These are phyloP conservation scores for Holtermanniella nyarrowii DNA, from an alignment of 768 basidiomycete species.

Conservation along the genomic window DNA sequence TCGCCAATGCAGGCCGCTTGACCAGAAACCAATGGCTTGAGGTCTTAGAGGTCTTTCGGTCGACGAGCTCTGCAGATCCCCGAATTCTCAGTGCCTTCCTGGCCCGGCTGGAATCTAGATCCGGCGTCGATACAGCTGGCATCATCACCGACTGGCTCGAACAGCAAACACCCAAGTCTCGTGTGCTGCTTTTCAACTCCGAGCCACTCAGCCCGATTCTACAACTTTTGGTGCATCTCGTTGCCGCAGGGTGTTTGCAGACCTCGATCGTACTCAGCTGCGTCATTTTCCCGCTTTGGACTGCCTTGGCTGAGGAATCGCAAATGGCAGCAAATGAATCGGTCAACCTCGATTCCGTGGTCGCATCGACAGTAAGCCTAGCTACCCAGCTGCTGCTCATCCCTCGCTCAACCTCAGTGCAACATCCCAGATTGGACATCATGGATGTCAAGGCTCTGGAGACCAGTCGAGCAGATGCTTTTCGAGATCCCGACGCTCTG, in stretches of 20 bases:
- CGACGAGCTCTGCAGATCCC: background rate
- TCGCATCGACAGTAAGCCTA: slow-evolving; percentile 15
- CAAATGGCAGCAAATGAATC: background rate
- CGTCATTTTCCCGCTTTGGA: slow-evolving; percentile 19
- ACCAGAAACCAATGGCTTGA: background rate
- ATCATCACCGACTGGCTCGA: slow-evolving; percentile 19
- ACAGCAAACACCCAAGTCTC: background rate
- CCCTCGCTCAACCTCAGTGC: slow-evolving; percentile 14
- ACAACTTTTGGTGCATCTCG: slow-evolving; percentile 16
- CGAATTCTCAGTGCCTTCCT: background rate
- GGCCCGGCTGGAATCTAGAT: background rate
- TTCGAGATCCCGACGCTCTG: slow-evolving; percentile 13
- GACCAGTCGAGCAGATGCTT: slow-evolving; percentile 16
- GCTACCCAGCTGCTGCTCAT: slow-evolving; percentile 20
- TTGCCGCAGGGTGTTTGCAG: slow-evolving; percentile 13
- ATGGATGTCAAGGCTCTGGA: slow-evolving; percentile 2
- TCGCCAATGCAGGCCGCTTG: background rate
- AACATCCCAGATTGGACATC: slow-evolving; percentile 13
- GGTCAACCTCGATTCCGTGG: background rate
- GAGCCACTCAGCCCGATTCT: background rate
- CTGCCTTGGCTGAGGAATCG: slow-evolving; percentile 4
- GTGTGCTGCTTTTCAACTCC: slow-evolving; percentile 6
- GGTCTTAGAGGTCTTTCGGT: background rate
- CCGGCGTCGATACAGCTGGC: slow-evolving; percentile 1
- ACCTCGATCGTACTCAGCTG: slow-evolving; percentile 12